These are phyloP conservation scores for Hypomyces rosellus DNA, from an alignment of 2,329 filamentous ascomycete species.

Conservation along the genomic window DNA sequence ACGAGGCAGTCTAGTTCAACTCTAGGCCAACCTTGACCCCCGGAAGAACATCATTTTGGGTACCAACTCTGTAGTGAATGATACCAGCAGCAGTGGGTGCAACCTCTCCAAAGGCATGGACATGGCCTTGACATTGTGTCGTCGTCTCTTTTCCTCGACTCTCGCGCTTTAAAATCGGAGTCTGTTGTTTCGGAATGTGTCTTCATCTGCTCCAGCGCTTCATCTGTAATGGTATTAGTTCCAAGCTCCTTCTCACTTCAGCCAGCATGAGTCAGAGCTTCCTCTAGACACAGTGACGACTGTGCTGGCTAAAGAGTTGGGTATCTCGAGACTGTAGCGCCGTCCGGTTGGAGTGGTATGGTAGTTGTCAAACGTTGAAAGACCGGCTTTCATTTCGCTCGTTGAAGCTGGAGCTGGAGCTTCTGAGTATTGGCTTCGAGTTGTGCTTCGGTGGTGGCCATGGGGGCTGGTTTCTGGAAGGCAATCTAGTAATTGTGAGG, in stretches of 20 bases:
- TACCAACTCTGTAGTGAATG: conserved; percentile 59
- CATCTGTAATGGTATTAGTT: conserved; percentile 59
- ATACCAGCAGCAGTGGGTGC: conserved; percentile 75
- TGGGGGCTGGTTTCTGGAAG: too few species aligned
- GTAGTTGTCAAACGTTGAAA: conserved; percentile 29
- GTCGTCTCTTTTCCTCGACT: conserved; percentile 68
- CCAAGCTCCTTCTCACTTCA: conserved; percentile 76
- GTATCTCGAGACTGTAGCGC: conserved; percentile 72
- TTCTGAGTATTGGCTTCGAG: too few species aligned
- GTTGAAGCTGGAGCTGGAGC: too few species aligned
- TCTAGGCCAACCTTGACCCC: too few species aligned
- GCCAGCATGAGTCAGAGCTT: conserved; percentile 82
- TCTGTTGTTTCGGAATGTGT: conserved; percentile 69
- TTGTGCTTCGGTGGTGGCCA: too few species aligned
- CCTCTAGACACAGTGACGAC: conserved; percentile 72
- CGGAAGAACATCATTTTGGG: too few species aligned
- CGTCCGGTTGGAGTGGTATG: conserved; percentile 64
- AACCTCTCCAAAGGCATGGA: conserved; percentile 66
- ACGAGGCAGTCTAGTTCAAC: conserved; percentile 28
- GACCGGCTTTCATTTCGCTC: too few species aligned
- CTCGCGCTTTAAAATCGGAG: conserved; percentile 69
- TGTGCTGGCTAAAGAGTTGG: conserved; percentile 73
- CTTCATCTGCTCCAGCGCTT: conserved; percentile 72
- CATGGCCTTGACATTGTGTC: conserved; percentile 65
- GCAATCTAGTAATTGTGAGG: too few species aligned